Conservation (phyloP, 306 rosid genomes). For the Leucaena leucocephala region DNA sequence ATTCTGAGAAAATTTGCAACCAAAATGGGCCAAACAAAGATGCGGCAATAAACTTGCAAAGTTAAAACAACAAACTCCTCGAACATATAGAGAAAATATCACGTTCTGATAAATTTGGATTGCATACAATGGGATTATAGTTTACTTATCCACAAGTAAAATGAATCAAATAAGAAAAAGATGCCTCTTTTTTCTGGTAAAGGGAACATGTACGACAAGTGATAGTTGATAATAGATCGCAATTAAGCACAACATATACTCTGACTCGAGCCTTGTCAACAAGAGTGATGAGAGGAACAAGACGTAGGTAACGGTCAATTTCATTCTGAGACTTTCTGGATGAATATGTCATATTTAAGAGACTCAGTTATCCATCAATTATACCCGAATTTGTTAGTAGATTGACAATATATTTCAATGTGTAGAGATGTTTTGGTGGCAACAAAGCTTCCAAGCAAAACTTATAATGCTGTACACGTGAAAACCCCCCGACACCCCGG, state of each 20-base stretch:
- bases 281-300: conserved; percentile 92
- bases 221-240: conserved; percentile 16
- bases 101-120: conserved; percentile 6
- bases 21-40: conserved; percentile 6
- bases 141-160: not conserved
- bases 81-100: not conserved
- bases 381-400: conserved; percentile 79
- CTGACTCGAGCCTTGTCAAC: conserved; percentile 98
- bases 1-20: conserved; percentile 31
- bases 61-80: conserved; percentile 15
- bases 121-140: not conserved
- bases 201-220: conserved; percentile 13
- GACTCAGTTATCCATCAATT: too few species aligned
- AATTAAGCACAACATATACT: conserved; percentile 50
- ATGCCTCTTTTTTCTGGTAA: not conserved
- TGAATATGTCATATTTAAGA: conserved; percentile 90
- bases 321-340: conserved; percentile 96
- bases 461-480: too few species aligned
- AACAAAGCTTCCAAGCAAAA: too few species aligned
- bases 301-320: conserved; percentile 82
- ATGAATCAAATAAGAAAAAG: not conserved
- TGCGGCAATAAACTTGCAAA: conserved; percentile 20
- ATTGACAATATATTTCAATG: conserved; percentile 12
- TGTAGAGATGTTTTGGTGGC: too few species aligned
- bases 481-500: too few species aligned